A percentile compares a stretch with the other conserved stretches of the same genome.
phyloP scores from a whole-genome alignment of 306 rosid species.

The Lathyrus tuberosus region DNA sequence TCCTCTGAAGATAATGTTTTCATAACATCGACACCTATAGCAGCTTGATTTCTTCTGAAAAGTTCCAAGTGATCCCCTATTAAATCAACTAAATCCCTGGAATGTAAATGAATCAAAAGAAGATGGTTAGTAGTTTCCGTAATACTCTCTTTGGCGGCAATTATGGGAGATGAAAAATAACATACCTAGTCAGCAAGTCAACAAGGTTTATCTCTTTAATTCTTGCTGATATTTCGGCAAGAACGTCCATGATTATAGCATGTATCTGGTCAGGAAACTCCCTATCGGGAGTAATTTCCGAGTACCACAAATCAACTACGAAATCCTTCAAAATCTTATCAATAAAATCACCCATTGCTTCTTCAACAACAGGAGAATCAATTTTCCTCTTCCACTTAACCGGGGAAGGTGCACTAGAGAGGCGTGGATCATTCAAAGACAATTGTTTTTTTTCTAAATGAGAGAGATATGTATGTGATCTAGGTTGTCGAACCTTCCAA shows the following conservation, averaged over 20 bases:
- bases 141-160: conserved; percentile 19
- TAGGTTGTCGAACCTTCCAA: conserved; percentile 67
- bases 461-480: conserved; percentile 63
- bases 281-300: conserved; percentile 80
- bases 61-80: conserved; percentile 86
- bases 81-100: conserved; percentile 88
- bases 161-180: conserved; percentile 32
- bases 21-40: conserved; percentile 90
- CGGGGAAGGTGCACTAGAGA: conserved; percentile 54
- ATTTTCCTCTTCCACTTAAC: conserved; percentile 83
- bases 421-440: conserved; percentile 72
- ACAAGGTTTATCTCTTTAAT: conserved; percentile 83
- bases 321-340: conserved; percentile 88
- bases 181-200: conserved; percentile 88
- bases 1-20: conserved; percentile 88
- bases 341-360: conserved; percentile 72
- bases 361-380: conserved; percentile 80
- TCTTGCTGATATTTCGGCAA: conserved; percentile 81
- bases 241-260: conserved; percentile 80
- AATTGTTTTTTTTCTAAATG: conserved; percentile 88
- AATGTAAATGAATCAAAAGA: conserved; percentile 41
- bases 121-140: conserved; percentile 18
- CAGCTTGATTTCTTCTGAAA: conserved; percentile 94
- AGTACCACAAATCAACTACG: conserved; percentile 85
- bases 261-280: conserved; percentile 85